Conservation (phyloP, 2,329 filamentous ascomycete species). For the Colletotrichum lupini region DNA sequence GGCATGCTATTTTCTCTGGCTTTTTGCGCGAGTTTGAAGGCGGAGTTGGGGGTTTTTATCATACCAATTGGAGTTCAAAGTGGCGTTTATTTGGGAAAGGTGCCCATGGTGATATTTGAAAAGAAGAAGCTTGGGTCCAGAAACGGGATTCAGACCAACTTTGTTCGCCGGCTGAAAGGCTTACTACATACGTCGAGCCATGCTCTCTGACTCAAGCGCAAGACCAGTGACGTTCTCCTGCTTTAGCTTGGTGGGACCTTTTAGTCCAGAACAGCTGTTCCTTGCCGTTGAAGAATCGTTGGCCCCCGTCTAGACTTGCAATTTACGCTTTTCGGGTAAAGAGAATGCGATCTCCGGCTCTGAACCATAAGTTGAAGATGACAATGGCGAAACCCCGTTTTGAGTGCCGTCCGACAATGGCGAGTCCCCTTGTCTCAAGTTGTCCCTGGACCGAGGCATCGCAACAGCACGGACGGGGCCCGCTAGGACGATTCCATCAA, state of each 20-base stretch:
- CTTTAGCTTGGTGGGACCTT: background rate
- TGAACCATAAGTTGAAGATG: background rate
- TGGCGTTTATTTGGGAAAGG: slow-evolving; percentile 13
- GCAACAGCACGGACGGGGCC: slow-evolving; percentile 4
- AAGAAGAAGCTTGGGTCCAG: background rate
- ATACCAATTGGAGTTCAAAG: slow-evolving; percentile 32
- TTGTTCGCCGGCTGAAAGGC: background rate
- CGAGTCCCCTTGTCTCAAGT: background rate
- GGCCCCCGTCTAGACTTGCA: background rate
- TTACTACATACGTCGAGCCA: background rate
- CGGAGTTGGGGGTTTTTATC: slow-evolving; percentile 13
- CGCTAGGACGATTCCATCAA: slow-evolving; percentile 29
- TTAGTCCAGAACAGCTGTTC: background rate
- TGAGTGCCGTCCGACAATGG: background rate
- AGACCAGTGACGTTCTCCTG: background rate
- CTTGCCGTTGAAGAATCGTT: background rate
- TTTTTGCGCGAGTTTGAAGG: background rate
- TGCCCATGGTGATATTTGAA: slow-evolving; percentile 8
- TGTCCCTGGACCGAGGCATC: slow-evolving; percentile 27
- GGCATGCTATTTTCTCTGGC: background rate
- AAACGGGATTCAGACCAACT: background rate
- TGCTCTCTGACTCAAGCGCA: background rate
- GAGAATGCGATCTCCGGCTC: background rate
- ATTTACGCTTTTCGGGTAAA: background rate
- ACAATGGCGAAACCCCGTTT: background rate